A percentile compares a stretch with the other conserved stretches of the same genome.
These are phyloP conservation scores for Kwoniella shivajii DNA, from an alignment of 1,284 basidiomycete genomes.

Conservation along the genomic window DNA sequence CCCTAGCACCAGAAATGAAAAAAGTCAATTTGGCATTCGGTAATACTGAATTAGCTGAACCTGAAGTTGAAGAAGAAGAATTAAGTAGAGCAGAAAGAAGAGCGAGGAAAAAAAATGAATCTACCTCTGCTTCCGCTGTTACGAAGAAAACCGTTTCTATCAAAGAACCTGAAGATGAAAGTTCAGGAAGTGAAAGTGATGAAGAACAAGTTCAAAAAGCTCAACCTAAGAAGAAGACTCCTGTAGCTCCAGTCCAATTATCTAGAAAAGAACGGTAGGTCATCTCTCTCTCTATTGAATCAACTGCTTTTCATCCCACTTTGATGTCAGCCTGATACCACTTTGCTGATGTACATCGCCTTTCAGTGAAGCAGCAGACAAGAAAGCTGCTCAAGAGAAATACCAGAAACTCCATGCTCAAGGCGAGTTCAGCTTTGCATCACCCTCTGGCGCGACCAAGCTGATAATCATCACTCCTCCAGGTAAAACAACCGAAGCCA, in stretches of 20 bases:
- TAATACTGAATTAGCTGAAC: constrained; percentile 47
- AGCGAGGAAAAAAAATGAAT: constrained; percentile 70
- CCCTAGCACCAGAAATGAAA: constrained; percentile 51
- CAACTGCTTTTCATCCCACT: too few relatives aligned
- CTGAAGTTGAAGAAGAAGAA: constrained; percentile 55
- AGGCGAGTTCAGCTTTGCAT: constrained; percentile 60
- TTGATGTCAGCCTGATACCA: too few relatives aligned
- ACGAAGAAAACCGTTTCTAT: constrained; percentile 48
- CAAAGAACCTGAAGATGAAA: constrained; percentile 52
- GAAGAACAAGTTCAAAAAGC: constrained; percentile 13
- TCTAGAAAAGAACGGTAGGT: constrained; percentile 69
- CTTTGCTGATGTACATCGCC: background rate
- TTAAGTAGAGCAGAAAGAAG: constrained; percentile 67
- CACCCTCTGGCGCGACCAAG: background rate
- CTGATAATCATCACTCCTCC: constrained; percentile 26
- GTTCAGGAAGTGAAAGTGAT: constrained; percentile 60
- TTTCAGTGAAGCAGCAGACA: constrained; percentile 80
- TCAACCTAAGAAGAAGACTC: constrained; percentile 19
- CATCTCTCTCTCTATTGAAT: too few relatives aligned
- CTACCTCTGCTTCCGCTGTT: constrained; percentile 46
- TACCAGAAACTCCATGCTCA: constrained; percentile 64
- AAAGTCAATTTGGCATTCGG: constrained; percentile 50
- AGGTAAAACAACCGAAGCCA: constrained; percentile 87
- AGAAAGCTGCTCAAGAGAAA: constrained; percentile 78
- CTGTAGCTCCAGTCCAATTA: constrained; percentile 58